A percentile compares a stretch with the other conserved stretches of the same genome.
phyloP scores from a whole-genome alignment of 192 early-diverging fungal genomes.

The Coemansia guatemalensis region DNA sequence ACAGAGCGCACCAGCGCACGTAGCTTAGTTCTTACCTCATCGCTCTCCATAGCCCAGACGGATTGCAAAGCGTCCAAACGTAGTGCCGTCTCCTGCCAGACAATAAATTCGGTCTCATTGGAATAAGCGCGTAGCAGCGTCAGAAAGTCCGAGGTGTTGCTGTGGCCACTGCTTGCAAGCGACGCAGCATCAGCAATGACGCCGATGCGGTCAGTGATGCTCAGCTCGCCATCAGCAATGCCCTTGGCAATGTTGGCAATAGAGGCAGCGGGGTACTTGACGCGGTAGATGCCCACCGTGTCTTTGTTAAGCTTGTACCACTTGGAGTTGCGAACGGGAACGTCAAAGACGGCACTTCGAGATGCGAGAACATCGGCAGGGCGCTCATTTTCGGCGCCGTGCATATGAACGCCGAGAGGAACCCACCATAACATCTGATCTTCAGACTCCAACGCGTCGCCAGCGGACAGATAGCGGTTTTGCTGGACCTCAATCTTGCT shows the following conservation, averaged over 20 bases:
- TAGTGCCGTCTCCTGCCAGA: conserved; percentile 66
- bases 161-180: conserved; percentile 75
- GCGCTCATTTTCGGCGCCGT: not conserved
- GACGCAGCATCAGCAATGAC: conserved; percentile 81
- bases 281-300: conserved; percentile 84
- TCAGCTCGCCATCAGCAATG: conserved; percentile 56
- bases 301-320: conserved; percentile 87
- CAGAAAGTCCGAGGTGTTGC: conserved; percentile 70
- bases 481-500: conserved; percentile 58
- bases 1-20: conserved; percentile 66
- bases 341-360: conserved; percentile 29
- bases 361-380: conserved; percentile 37
- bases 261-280: conserved; percentile 64
- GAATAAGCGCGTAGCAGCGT: not conserved
- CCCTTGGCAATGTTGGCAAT: conserved; percentile 57
- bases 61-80: conserved; percentile 59
- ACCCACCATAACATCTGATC: conserved; percentile 66
- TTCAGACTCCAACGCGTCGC: conserved; percentile 59
- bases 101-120: conserved; percentile 12
- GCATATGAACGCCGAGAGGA: conserved; percentile 53
- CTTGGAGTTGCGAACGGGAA: conserved; percentile 29
- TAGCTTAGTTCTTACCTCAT: conserved; percentile 62
- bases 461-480: conserved; percentile 67
- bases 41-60: conserved; percentile 68
- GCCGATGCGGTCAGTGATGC: conserved; percentile 76